Conservation (phyloP, 2,329 filamentous ascomycete species). For the Arthrobotrys iridis region DNA sequence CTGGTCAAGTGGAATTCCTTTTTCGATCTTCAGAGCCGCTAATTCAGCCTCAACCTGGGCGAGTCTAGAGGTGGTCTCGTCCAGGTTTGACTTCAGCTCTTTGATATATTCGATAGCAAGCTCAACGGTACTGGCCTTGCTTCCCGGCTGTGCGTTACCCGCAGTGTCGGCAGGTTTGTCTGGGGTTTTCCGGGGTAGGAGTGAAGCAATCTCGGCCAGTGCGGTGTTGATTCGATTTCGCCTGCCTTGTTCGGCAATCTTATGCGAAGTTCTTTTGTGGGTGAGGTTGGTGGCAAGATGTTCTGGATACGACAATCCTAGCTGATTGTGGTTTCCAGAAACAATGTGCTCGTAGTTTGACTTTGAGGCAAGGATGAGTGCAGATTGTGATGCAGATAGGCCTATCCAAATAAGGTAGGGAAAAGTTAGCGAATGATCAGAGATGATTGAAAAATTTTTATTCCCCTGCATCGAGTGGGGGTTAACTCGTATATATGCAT, state of each 20-base stretch:
- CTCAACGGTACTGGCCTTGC: constrained; percentile 98
- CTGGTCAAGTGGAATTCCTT: constrained; percentile 28
- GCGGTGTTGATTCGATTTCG: constrained; percentile 95
- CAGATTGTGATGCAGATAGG: constrained; percentile 69
- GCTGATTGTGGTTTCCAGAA: constrained; percentile 86
- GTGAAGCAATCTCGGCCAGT: constrained; percentile 85
- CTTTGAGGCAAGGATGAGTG: constrained; percentile 86
- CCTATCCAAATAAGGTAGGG: constrained; percentile 54
- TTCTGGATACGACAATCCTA: constrained; percentile 85
- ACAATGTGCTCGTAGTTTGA: constrained; percentile 98
- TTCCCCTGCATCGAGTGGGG: constrained; percentile 28
- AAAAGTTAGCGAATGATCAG: constrained; percentile 44
- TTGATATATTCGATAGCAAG: constrained; percentile 96
- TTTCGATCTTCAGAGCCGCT: constrained; percentile 38
- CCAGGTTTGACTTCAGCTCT: constrained; percentile 77
- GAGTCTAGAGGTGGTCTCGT: constrained; percentile 72
- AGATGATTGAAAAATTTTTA: constrained; percentile 19
- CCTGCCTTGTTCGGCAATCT: constrained; percentile 95
- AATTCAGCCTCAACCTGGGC: constrained; percentile 68
- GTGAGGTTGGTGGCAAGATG: constrained; percentile 92
- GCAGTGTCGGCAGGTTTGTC: constrained; percentile 22
- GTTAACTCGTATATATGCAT: constrained; percentile 5
- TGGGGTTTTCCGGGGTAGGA: constrained; percentile 73
- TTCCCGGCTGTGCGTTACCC: constrained; percentile 59
- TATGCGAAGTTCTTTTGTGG: constrained; percentile 96